A percentile compares a stretch with the other conserved stretches of the same genome.
phyloP scores from a whole-genome alignment of 345 rosid species.

The Bretschneidera sinensis region DNA sequence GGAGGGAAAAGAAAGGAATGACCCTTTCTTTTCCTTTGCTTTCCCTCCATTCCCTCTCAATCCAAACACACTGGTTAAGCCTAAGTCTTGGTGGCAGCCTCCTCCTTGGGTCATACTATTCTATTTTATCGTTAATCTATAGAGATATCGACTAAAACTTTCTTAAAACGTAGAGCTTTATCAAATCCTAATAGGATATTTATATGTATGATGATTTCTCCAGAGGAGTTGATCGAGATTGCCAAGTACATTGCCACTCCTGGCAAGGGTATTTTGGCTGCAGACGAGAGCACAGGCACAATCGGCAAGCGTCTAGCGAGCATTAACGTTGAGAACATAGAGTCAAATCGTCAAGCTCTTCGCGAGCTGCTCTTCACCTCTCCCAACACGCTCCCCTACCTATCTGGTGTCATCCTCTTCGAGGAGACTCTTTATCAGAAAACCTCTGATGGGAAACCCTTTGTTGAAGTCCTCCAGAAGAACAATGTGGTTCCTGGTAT shows the following conservation, averaged over 20 bases:
- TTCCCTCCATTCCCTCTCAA: too few species aligned
- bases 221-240: constrained; percentile 87
- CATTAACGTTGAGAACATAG: constrained; percentile 87
- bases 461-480: constrained; percentile 77
- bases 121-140: too few species aligned
- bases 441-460: constrained; percentile 67
- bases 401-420: constrained; percentile 92
- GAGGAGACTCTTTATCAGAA: constrained; percentile 97
- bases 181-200: too few species aligned
- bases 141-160: too few species aligned
- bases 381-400: constrained; percentile 57
- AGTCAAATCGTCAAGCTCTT: constrained; percentile 90
- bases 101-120: too few species aligned
- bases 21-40: too few species aligned
- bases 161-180: too few species aligned
- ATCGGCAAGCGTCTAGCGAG: constrained; percentile 89
- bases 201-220: too few species aligned
- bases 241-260: constrained; percentile 94
- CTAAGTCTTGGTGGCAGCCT: too few species aligned
- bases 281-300: constrained; percentile 98
- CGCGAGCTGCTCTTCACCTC: constrained; percentile 92
- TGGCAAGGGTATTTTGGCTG: constrained; percentile 91
- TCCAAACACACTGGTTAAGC: too few species aligned
- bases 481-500: constrained; percentile 80
- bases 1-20: too few species aligned